These are phyloP conservation scores for Neurospora sp. DNA, from an alignment of 2,329 filamentous ascomycete species.

Conservation along the genomic window DNA sequence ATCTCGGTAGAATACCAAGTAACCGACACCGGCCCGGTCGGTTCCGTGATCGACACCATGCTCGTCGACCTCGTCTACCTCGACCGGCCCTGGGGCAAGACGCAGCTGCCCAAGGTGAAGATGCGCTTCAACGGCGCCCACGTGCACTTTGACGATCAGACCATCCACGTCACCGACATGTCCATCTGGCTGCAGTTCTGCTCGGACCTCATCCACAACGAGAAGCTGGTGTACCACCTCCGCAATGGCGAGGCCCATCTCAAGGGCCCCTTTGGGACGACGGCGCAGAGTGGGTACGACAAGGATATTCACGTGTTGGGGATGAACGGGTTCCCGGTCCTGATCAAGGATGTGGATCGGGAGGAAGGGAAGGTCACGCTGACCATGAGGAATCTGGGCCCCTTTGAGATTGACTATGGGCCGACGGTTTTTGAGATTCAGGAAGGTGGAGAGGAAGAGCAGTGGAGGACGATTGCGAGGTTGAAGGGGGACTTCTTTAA, in stretches of 20 bases:
- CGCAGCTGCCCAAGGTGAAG: constrained; percentile 21
- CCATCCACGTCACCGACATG: constrained; percentile 21
- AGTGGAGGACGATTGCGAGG: constrained; percentile 13
- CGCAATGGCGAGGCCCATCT: constrained; percentile 21
- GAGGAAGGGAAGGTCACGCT: constrained; percentile 9
- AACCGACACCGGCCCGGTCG: constrained; percentile 22
- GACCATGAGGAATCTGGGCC: constrained; percentile 21
- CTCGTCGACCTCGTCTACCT: constrained; percentile 22
- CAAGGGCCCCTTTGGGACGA: constrained; percentile 16
- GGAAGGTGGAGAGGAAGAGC: constrained; percentile 13
- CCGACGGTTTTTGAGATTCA: constrained; percentile 23
- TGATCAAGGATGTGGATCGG: constrained; percentile 5
- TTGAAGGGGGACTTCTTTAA: constrained; percentile 23
- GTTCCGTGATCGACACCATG: constrained; percentile 22
- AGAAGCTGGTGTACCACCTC: constrained; percentile 20
- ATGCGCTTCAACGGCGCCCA: constrained; percentile 20
- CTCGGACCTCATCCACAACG: constrained; percentile 21
- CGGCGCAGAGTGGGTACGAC: constrained; percentile 17
- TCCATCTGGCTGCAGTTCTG: constrained; percentile 22
- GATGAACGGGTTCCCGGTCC: constrained; percentile 11
- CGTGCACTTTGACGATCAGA: constrained; percentile 20
- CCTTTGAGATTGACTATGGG: constrained; percentile 24
- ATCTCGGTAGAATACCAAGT: constrained; percentile 22
- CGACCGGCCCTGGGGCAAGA: constrained; percentile 20
- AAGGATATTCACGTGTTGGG: constrained; percentile 21